Conservation (phyloP, 2,329 filamentous ascomycete species). For the Zasmidium angulare region DNA sequence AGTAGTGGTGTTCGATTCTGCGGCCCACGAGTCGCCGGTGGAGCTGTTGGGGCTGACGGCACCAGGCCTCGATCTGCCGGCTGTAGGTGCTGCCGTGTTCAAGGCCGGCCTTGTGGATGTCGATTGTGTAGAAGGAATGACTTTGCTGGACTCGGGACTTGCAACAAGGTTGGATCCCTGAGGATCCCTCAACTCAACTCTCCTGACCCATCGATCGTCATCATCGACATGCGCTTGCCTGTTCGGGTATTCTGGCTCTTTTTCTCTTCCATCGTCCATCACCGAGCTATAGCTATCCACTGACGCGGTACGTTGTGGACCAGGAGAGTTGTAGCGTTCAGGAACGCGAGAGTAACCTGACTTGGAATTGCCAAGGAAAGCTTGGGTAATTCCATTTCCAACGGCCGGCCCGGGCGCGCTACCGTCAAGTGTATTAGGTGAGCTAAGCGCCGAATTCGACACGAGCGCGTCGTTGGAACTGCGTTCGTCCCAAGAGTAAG, state of each 20-base stretch:
- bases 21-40: slow-evolving; percentile 16
- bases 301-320: slow-evolving; percentile 24
- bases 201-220: slow-evolving; percentile 28
- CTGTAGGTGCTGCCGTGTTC: slow-evolving; percentile 9
- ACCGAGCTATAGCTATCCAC: slow-evolving; percentile 22
- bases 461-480: slow-evolving; percentile 35
- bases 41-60: slow-evolving; percentile 28
- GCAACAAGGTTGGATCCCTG: slow-evolving; percentile 12
- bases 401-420: slow-evolving; percentile 23
- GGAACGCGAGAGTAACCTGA: slow-evolving; percentile 32
- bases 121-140: slow-evolving; percentile 1
- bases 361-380: slow-evolving; percentile 30
- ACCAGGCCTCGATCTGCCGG: slow-evolving; percentile 17
- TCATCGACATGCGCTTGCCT: slow-evolving; percentile 30
- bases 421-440: slow-evolving; percentile 26
- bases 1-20: slow-evolving; percentile 28
- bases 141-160: slow-evolving; percentile 8
- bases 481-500: slow-evolving; percentile 33
- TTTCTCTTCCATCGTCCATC: slow-evolving; percentile 17
- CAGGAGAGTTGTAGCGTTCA: slow-evolving; percentile 30
- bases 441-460: slow-evolving; percentile 29
- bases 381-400: slow-evolving; percentile 25
- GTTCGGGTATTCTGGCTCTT: slow-evolving; percentile 22
- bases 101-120: not conserved
- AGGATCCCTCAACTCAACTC: slow-evolving; percentile 23